Evolutionary conservation across 345 rosid genomes (phyloP), one percentile per base, ranked within the genome.

Genomic region (Clausena lansium): DNA sequence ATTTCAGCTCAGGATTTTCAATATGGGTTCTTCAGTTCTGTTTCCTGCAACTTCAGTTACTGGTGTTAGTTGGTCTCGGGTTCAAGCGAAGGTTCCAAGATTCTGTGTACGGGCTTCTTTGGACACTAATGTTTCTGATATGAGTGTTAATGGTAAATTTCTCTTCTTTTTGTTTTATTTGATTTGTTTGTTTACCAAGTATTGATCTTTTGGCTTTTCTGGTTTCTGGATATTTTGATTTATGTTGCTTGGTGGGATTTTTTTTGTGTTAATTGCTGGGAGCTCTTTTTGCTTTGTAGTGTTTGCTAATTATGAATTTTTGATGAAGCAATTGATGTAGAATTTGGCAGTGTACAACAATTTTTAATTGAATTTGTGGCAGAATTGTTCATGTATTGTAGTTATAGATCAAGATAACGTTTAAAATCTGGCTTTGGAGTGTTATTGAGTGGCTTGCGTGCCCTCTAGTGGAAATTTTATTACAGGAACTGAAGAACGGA

Each of bases 51-150:
- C 87, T 83, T 87, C 89, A 28, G 82, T 88, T 65, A 45, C 88
- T 73, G 87, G 86, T 75, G 68, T 82, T 79, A 22, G 84, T 78
- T 80, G 83, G 77, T 77, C 87, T 68, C 75, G 83, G 83, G 78
- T 77, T 69, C 85, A 68, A 67, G 64, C 68, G 77, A 85, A 79
- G 80, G 4, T 71, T 80, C 90, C 81, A 66, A 88, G 89, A 83
- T 79, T 82, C 59, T 75, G 24, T 71, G 91, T 91, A 69, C 67
- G 89, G 66, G 88, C 91, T 50, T 86, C 99, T 78, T 81, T 91
- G 85, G 98, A 95, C 76, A 24, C 89, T 1, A 82, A 91, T 69
- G 94, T 95, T 50, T 95, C 99, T 80, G 99, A 95, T 83, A 95
- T 96, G 99, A 90, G 97, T 65, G 87, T 87, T 69, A 92, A 95